Percentiles rank a stretch among this genome's conserved stretches.
These are phyloP conservation scores for Cryphonectria japonica DNA, from an alignment of 2,329 filamentous ascomycete species.

Conservation along the genomic window DNA sequence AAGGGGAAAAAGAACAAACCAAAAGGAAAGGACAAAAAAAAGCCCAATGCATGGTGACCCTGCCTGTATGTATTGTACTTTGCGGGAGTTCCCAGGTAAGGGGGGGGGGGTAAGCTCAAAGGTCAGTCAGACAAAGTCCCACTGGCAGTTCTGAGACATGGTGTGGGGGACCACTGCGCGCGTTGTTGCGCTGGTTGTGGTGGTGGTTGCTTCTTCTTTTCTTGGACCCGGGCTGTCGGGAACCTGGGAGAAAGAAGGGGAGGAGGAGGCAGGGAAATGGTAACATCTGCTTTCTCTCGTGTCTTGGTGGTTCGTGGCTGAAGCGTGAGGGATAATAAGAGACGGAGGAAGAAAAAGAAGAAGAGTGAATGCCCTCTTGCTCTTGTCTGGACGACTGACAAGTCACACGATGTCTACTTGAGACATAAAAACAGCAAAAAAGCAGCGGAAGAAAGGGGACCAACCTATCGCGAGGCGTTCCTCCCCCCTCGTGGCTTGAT, in stretches of 20 bases:
- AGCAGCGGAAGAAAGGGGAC: no score
- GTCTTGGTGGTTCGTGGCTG: background rate
- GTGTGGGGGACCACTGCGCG: constrained; percentile 22
- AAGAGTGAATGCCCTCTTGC: no score
- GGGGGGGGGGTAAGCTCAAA: no score
- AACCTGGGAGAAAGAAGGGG: background rate
- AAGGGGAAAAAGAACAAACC: no score
- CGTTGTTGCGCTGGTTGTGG: background rate
- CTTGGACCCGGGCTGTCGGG: constrained; percentile 25
- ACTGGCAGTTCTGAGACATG: constrained; percentile 20
- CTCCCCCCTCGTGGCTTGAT: background rate
- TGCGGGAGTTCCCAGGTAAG: no score
- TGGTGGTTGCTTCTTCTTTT: background rate
- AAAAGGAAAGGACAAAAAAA: no score
- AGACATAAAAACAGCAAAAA: background rate
- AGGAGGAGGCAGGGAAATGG: background rate
- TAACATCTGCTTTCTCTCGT: background rate
- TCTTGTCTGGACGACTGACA: background rate
- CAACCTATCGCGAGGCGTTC: background rate
- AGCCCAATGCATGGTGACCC: no score
- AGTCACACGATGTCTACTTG: background rate
- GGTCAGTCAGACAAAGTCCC: no score
- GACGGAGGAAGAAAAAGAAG: background rate
- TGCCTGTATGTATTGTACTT: no score
- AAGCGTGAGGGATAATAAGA: background rate